phyloP scores from a whole-genome alignment of 306 rosid species.

The Begonia loranthoides region DNA sequence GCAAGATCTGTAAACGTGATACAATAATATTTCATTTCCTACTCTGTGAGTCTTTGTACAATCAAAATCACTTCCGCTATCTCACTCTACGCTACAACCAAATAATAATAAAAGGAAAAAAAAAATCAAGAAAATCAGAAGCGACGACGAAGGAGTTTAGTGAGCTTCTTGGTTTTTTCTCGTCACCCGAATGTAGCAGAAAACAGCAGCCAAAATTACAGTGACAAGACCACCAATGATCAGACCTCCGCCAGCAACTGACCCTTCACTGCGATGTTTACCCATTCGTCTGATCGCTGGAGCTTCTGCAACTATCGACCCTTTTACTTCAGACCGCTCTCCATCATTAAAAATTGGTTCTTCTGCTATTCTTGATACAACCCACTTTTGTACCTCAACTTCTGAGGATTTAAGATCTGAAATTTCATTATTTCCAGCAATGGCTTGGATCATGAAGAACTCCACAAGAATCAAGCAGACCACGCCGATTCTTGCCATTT shows the following conservation, averaged over 20 bases:
- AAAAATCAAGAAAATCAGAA: neutral
- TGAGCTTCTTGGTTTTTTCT: slow-evolving; percentile 29
- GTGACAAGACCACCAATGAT: slow-evolving; percentile 82
- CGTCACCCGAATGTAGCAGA: slow-evolving; percentile 75
- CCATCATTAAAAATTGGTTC: slow-evolving; percentile 9
- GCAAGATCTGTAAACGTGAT: too few species aligned
- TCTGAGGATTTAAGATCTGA: slow-evolving; percentile 14
- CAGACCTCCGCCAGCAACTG: slow-evolving; percentile 84
- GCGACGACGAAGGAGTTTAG: neutral
- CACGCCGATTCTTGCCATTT: slow-evolving; percentile 33
- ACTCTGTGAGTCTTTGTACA: too few species aligned
- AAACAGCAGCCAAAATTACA: slow-evolving; percentile 66
- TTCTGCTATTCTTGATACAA: slow-evolving; percentile 11
- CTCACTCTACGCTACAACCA: too few species aligned
- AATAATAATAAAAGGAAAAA: slow-evolving; percentile 4
- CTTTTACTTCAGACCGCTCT: slow-evolving; percentile 1
- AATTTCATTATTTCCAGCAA: slow-evolving; percentile 18
- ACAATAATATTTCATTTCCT: too few species aligned
- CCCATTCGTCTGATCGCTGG: slow-evolving; percentile 48
- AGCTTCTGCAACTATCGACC: slow-evolving; percentile 29
- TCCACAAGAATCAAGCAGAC: slow-evolving; percentile 24
- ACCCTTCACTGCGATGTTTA: slow-evolving; percentile 48
- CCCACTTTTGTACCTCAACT: slow-evolving; percentile 8
- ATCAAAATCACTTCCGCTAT: too few species aligned
- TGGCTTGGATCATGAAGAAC: slow-evolving; percentile 30